Conservation (phyloP, 768 basidiomycete genomes). For the Inosperma sp. region DNA sequence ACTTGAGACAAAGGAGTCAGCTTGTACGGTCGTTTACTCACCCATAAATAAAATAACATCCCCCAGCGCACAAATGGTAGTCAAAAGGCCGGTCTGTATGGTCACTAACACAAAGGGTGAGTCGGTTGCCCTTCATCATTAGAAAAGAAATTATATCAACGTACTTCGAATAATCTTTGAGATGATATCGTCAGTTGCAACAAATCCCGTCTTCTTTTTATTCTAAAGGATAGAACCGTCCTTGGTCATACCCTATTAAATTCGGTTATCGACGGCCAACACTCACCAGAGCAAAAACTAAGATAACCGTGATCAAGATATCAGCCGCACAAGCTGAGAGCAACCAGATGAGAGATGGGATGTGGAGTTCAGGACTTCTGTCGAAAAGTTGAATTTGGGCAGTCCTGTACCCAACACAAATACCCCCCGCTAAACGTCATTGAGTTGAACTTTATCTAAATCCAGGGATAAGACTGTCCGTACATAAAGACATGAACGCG, state of each 20-base stretch:
- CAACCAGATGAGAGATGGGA: conserved; percentile 43
- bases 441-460: too few relatives aligned
- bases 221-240: conserved; percentile 23
- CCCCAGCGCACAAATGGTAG: conserved; percentile 37
- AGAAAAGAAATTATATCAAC: conserved; percentile 2
- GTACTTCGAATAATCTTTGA: conserved; percentile 32
- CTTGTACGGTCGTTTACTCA: conserved; percentile 19
- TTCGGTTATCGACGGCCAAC: not conserved
- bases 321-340: conserved; percentile 40
- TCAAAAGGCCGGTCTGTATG: conserved; percentile 42
- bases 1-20: not conserved
- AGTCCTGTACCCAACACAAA: conserved; percentile 38
- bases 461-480: conserved; percentile 1
- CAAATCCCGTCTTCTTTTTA: conserved; percentile 38
- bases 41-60: conserved; percentile 45
- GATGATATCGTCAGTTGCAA: conserved; percentile 40
- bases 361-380: conserved; percentile 41
- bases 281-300: conserved; percentile 37
- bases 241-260: not conserved
- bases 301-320: conserved; percentile 36
- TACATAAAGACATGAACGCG: conserved; percentile 35
- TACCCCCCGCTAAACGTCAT: conserved; percentile 31
- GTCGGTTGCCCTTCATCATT: conserved; percentile 9
- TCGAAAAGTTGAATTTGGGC: conserved; percentile 33
- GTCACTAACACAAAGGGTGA: conserved; percentile 29